Conservation (phyloP, 1,284 basidiomycete genomes). For the Marasmius tenuissimus region DNA sequence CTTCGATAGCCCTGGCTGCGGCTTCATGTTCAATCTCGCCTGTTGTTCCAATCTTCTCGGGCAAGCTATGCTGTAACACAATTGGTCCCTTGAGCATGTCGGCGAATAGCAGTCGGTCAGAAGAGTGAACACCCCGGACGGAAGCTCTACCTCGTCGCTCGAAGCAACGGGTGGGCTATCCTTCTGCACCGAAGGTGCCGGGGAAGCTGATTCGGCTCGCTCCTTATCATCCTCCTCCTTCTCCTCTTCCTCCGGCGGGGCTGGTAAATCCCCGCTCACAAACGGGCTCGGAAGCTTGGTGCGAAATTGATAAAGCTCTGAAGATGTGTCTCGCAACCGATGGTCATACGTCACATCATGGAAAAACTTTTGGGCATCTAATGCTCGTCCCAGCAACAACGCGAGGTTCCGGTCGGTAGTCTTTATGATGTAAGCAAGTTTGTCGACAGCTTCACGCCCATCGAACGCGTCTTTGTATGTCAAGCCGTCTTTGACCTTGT, state of each 20-base stretch:
- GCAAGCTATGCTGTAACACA: conserved; percentile 98
- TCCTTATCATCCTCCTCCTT: conserved; percentile 19
- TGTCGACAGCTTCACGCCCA: conserved; percentile 94
- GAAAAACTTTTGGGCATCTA: conserved; percentile 99
- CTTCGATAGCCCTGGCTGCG: conserved; percentile 83
- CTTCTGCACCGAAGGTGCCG: conserved; percentile 36
- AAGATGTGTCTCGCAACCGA: conserved; percentile 84
- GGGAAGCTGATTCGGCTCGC: conserved; percentile 37
- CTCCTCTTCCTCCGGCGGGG: background rate
- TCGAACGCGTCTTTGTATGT: conserved; percentile 97
- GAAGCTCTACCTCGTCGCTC: conserved; percentile 71
- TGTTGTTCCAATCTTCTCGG: conserved; percentile 94
- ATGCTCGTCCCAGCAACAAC: conserved; percentile 87
- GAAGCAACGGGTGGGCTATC: conserved; percentile 42
- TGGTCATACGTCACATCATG: conserved; percentile 99
- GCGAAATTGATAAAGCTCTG: conserved; percentile 93
- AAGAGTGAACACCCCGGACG: conserved; percentile 95
- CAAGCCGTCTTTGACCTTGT: conserved; percentile 91
- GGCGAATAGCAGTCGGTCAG: conserved; percentile 98
- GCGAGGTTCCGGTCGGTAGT: conserved; percentile 97
- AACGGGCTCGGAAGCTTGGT: conserved; percentile 75
- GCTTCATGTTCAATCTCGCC: conserved; percentile 89
- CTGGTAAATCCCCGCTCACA: conserved; percentile 69
- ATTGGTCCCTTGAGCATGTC: conserved; percentile 88
- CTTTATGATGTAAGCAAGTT: conserved; percentile 97